Conservation (phyloP, 768 basidiomycete genomes). For the Punctularia strigosozonata region DNA sequence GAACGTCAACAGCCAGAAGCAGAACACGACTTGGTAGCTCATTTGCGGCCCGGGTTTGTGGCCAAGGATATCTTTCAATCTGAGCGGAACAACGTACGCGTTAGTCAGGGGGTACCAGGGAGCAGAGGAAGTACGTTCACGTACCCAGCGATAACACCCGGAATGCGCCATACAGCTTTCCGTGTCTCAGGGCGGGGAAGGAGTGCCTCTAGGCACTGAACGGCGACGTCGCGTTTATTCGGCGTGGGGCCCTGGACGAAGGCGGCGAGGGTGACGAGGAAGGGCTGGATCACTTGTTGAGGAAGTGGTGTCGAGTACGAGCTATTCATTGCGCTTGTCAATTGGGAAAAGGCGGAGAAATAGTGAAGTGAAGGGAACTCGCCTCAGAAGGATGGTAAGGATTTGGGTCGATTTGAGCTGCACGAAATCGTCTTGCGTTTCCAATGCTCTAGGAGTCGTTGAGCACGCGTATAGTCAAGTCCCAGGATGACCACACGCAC, state of each 20-base stretch:
- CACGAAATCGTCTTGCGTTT: slow-evolving; percentile 89
- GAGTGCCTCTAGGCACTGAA: slow-evolving; percentile 83
- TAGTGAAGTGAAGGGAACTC: slow-evolving; percentile 10
- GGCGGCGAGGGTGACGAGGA: slow-evolving; percentile 16
- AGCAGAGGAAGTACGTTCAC: slow-evolving; percentile 5
- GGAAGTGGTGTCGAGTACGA: slow-evolving; percentile 15
- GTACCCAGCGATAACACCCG: slow-evolving; percentile 60
- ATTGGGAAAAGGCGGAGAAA: neutral
- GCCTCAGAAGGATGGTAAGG: slow-evolving; percentile 78
- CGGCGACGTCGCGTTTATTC: slow-evolving; percentile 78
- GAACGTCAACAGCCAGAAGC: slow-evolving; percentile 90
- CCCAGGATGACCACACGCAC: slow-evolving; percentile 25
- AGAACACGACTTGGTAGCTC: slow-evolving; percentile 89
- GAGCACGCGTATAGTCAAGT: neutral
- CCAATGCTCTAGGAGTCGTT: slow-evolving; percentile 46
- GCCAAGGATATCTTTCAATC: slow-evolving; percentile 75
- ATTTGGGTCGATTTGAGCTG: slow-evolving; percentile 85
- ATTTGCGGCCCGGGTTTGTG: slow-evolving; percentile 82
- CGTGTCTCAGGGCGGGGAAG: slow-evolving; percentile 75
- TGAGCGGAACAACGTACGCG: slow-evolving; percentile 17
- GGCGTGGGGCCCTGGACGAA: slow-evolving; percentile 28
- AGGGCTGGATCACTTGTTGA: slow-evolving; percentile 20
- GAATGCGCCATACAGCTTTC: slow-evolving; percentile 66
- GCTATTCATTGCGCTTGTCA: slow-evolving; percentile 7
- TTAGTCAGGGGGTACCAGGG: neutral